Conservation (phyloP, 192 early-diverging fungal species). For the Rhizophagus sp. region DNA sequence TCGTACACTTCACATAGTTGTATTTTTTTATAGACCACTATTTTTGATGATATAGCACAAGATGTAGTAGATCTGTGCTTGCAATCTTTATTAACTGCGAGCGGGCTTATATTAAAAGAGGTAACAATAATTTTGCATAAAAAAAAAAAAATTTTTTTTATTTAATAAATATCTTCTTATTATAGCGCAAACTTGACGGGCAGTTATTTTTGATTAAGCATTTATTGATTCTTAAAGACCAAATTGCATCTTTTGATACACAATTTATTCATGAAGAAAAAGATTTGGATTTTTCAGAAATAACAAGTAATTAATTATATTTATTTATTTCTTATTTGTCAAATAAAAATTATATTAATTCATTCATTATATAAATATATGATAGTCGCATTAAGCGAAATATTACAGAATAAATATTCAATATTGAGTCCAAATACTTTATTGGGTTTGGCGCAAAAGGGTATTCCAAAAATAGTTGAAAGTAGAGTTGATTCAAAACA, state of each 20-base stretch:
- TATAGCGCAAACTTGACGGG: slow-evolving; percentile 62
- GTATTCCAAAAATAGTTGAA: slow-evolving; percentile 52
- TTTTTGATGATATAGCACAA: slow-evolving; percentile 88
- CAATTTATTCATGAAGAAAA: slow-evolving; percentile 73
- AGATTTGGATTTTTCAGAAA: slow-evolving; percentile 63
- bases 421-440: slow-evolving; percentile 40
- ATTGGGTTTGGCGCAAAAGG: slow-evolving; percentile 43
- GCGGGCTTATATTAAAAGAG: slow-evolving; percentile 52
- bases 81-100: slow-evolving; percentile 53
- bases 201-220: slow-evolving; percentile 87
- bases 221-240: slow-evolving; percentile 79
- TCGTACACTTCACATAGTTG: not conserved
- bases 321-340: too few relatives aligned
- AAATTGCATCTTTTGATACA: slow-evolving; percentile 76
- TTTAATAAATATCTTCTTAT: not conserved
- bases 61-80: slow-evolving; percentile 77
- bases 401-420: slow-evolving; percentile 41
- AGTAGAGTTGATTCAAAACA: slow-evolving; percentile 38
- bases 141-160: slow-evolving; percentile 4
- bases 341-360: not conserved
- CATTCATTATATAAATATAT: slow-evolving; percentile 17
- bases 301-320: slow-evolving; percentile 50
- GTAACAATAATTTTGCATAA: slow-evolving; percentile 34
- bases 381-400: slow-evolving; percentile 26
- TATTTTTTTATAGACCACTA: slow-evolving; percentile 45